phyloP scores from a whole-genome alignment of 2,329 filamentous ascomycete genomes.

The Sporothrix pallida region DNA sequence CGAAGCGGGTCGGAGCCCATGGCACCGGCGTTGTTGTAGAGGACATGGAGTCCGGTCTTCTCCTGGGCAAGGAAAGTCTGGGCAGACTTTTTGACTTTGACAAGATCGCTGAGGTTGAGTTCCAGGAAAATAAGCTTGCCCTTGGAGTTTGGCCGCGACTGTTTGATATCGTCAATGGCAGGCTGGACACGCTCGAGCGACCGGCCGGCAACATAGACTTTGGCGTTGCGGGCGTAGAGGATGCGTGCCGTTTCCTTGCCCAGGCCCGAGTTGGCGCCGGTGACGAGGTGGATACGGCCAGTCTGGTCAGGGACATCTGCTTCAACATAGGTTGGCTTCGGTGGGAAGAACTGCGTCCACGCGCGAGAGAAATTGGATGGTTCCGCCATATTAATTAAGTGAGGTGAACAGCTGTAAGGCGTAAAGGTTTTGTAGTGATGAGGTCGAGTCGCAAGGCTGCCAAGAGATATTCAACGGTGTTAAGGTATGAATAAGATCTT shows the following conservation, averaged over 20 bases:
- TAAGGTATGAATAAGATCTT: background rate
- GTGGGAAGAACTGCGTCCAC: conserved; percentile 28
- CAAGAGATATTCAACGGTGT: background rate
- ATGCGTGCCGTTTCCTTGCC: conserved; percentile 56
- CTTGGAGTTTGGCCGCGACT: conserved; percentile 41
- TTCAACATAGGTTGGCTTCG: conserved; percentile 13
- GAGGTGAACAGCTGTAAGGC: background rate
- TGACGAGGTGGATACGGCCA: conserved; percentile 51
- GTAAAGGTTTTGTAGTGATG: background rate
- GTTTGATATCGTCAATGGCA: conserved; percentile 51
- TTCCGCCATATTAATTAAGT: background rate
- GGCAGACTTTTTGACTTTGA: conserved; percentile 41
- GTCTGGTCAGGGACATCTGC: conserved; percentile 9
- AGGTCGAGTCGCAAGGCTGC: background rate
- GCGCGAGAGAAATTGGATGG: conserved; percentile 16
- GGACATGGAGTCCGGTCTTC: conserved; percentile 43
- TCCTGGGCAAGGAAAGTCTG: conserved; percentile 43
- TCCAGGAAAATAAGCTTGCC: conserved; percentile 49
- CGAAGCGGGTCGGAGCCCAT: conserved; percentile 43
- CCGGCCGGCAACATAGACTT: conserved; percentile 58
- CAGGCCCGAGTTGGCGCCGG: conserved; percentile 46
- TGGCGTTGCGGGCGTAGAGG: conserved; percentile 57
- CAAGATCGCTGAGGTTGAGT: conserved; percentile 48
- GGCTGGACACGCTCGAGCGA: conserved; percentile 46
- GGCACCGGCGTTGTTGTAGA: conserved; percentile 50